phyloP scores from a whole-genome alignment of 768 basidiomycete genomes.

The Boletus tylopilopsis region DNA sequence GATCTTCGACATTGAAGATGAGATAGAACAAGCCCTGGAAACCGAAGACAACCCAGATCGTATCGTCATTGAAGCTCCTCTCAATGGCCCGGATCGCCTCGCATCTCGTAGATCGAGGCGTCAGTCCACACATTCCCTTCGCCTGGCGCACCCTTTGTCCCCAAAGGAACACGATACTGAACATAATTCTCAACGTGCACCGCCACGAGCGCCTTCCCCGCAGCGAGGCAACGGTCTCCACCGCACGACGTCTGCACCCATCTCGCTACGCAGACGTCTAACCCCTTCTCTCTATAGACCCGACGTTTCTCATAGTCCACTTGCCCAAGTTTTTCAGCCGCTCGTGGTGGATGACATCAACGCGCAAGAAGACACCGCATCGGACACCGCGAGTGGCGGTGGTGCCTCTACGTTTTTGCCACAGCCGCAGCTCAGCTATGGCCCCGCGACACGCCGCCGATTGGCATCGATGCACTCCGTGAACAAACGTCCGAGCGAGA shows the following conservation, averaged over 20 bases:
- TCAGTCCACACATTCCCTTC: constrained; percentile 30
- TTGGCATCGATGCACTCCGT: constrained; percentile 32
- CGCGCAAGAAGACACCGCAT: constrained; percentile 31
- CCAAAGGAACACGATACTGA: constrained; percentile 17
- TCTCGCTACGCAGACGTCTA: constrained; percentile 18
- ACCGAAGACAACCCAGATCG: constrained; percentile 8
- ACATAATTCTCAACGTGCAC: constrained; percentile 1
- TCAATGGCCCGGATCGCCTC: constrained; percentile 25
- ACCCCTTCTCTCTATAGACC: constrained; percentile 17
- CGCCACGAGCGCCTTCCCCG: constrained; percentile 4
- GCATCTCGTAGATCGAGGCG: constrained; percentile 31
- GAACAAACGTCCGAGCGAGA: constrained; percentile 14
- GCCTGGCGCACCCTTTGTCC: constrained; percentile 14
- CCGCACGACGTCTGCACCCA: constrained; percentile 14
- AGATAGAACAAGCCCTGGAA: constrained; percentile 25
- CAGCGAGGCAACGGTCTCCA: constrained; percentile 4
- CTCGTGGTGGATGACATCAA: constrained; percentile 49
- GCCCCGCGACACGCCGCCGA: constrained; percentile 37
- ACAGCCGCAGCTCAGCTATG: constrained; percentile 32
- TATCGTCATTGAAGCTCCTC: constrained; percentile 14
- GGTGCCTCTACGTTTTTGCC: constrained; percentile 6
- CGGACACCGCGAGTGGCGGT: constrained; percentile 10
- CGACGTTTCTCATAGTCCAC: constrained; percentile 43
- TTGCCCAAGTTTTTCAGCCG: constrained; percentile 74
- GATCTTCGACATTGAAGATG: constrained; percentile 80